Evolutionary conservation across 2,329 filamentous ascomycete genomes (phyloP), one percentile per base, ranked within the genome.

Genomic region (Penicillium sp.): DNA sequence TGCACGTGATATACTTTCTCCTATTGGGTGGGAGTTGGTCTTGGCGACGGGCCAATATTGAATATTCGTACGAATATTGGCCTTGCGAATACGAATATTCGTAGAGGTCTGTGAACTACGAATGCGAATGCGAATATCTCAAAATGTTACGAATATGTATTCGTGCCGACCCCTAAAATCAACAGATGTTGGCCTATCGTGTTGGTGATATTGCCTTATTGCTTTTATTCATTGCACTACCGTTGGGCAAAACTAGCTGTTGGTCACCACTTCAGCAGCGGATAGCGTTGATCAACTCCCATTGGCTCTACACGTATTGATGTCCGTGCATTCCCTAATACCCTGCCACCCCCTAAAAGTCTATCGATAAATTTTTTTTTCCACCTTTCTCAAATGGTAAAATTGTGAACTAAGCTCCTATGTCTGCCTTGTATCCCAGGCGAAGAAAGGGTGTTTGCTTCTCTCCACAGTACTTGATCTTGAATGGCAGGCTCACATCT

Each of bases 171-270:
- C 13, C 26, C 26, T 29, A 16, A 4, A 34, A 16, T 15, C n/a
- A 27, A 27, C 25, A 27, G 25, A 27, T 27, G 25, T 27, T 27
- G 25, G 14, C 11, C 25, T 9, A 27, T 27, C 32, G 32, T 34
- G 3, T 34, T 26, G 13, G 32, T 23, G 32, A 21, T 34, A 26
- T 34, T 34, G 25, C 21, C 25, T 17, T 30, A 36, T 33, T 31
- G 19, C 18, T 27, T 26, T 13, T 35, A 35, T 9, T 27, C 14
- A 27, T 27, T 27, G 25, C 25, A 13, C 25, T 27, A 27, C 25
- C 25, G 11, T 27, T 27, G 25, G 25, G 25, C 25, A 27, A 27
- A 27, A 27, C 25, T 27, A 27, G 25, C 25, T 27, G 25, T 27
- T 27, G 25, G 25, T 27, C 25, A 27, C 25, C 25, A 27, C 25